Conservation (phyloP, 805 yeast species). For the Candida hungchunana region DNA sequence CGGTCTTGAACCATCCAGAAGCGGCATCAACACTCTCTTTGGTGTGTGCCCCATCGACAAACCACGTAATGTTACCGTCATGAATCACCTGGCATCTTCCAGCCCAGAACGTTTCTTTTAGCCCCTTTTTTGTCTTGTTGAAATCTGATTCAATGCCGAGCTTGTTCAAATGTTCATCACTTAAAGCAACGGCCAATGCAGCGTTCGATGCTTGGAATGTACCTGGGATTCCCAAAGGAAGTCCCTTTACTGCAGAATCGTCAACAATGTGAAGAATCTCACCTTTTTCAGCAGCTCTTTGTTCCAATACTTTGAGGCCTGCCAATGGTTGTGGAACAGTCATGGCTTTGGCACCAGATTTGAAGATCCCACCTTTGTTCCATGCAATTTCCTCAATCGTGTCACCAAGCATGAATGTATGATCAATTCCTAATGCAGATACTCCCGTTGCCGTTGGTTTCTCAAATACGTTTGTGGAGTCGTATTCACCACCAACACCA, state of each 20-base stretch:
- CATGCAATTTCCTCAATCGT: slow-evolving; percentile 89
- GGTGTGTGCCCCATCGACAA: slow-evolving; percentile 94
- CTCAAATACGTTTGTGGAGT: slow-evolving; percentile 86
- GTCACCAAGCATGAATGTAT: slow-evolving; percentile 70
- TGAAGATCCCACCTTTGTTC: slow-evolving; percentile 95
- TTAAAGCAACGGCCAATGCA: slow-evolving; percentile 74
- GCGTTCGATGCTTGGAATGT: slow-evolving; percentile 85
- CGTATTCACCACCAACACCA: slow-evolving; percentile 97
- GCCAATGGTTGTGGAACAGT: slow-evolving; percentile 56
- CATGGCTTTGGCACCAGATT: slow-evolving; percentile 60
- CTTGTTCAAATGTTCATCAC: slow-evolving; percentile 51
- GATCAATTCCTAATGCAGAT: slow-evolving; percentile 86
- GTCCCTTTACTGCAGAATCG: slow-evolving; percentile 27
- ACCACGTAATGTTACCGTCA: slow-evolving; percentile 58
- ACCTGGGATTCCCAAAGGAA: slow-evolving; percentile 70
- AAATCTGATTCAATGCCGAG: slow-evolving; percentile 38
- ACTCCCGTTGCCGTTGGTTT: slow-evolving; percentile 84
- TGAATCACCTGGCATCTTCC: slow-evolving; percentile 84
- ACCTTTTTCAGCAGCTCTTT: slow-evolving; percentile 65
- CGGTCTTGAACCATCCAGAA: slow-evolving; percentile 67
- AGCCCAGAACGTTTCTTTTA: slow-evolving; percentile 78
- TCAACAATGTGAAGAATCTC: slow-evolving; percentile 50
- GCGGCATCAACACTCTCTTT: slow-evolving; percentile 83
- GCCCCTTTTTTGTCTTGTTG: slow-evolving; percentile 40
- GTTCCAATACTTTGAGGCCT: slow-evolving; percentile 51